phyloP scores from a whole-genome alignment of 75 land plant genomes.

The Sequoia sempervirens region DNA sequence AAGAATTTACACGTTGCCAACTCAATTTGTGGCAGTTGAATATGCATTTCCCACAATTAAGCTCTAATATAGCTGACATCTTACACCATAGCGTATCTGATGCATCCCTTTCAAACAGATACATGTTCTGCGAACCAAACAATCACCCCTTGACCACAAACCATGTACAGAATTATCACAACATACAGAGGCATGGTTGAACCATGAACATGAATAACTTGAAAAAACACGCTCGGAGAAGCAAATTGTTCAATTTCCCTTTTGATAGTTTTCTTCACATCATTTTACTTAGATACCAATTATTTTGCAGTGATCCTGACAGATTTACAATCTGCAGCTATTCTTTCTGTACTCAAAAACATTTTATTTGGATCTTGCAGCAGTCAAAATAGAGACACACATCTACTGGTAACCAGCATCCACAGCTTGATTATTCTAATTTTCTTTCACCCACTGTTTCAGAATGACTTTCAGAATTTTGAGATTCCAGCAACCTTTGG shows the following conservation, averaged over 20 bases:
- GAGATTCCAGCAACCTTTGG: conserved; percentile 54
- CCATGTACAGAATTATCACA: background rate
- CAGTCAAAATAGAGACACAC: background rate
- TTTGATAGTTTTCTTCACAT: background rate
- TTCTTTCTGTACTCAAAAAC: background rate
- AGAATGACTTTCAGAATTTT: conserved; percentile 23
- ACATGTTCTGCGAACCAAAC: background rate
- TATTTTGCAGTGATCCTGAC: background rate
- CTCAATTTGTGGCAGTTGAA: background rate
- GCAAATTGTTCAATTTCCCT: background rate
- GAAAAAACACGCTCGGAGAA: background rate
- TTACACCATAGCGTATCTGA: background rate
- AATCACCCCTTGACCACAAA: background rate
- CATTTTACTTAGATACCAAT: background rate
- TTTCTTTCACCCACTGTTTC: conserved; percentile 5
- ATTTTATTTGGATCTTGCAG: background rate
- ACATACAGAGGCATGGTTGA: background rate
- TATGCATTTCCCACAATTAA: background rate
- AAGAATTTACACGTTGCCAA: background rate
- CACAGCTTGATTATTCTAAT: conserved; percentile 1
- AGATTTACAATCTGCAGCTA: background rate
- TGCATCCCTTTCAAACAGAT: background rate
- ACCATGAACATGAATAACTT: background rate
- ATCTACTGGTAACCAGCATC: background rate
- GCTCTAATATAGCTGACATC: background rate